A percentile compares a stretch with the other conserved stretches of the same genome.
phyloP scores from a whole-genome alignment of 1,139 yeast genomes.

The Zygoascus meyerae region DNA sequence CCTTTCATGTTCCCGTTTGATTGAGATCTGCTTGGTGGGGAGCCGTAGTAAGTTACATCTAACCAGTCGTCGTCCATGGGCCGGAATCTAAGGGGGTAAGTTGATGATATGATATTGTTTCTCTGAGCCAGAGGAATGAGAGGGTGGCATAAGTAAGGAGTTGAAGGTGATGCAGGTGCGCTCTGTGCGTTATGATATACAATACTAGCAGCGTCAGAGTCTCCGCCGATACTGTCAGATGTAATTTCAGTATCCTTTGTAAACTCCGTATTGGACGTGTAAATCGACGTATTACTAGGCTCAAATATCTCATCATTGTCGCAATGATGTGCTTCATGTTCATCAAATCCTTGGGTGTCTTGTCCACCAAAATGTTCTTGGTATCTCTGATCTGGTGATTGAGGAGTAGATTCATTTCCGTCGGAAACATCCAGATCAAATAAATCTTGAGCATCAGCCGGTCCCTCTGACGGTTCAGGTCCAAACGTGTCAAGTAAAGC shows the following conservation, averaged over 20 bases:
- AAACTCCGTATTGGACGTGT: constrained; percentile 9
- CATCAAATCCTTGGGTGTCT: background rate
- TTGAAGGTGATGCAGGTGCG: constrained; percentile 8
- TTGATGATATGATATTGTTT: constrained; percentile 19
- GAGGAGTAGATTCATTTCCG: background rate
- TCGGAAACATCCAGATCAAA: background rate
- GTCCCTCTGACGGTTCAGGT: background rate
- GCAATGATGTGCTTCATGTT: background rate
- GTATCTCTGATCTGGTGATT: too few relatives aligned
- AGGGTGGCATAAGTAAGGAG: constrained; percentile 19
- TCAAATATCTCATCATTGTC: background rate
- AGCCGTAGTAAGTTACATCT: constrained; percentile 15
- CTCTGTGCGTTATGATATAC: constrained; percentile 1
- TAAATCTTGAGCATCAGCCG: background rate
- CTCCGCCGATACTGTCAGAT: constrained; percentile 2
- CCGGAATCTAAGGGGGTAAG: constrained; percentile 22
- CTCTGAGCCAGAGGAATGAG: constrained; percentile 25
- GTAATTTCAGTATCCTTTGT: constrained; percentile 4
- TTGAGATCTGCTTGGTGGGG: background rate
- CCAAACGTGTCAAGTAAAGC: constrained; percentile 26
- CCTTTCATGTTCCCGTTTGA: background rate
- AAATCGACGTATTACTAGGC: constrained; percentile 10
- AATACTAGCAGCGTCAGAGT: constrained; percentile 10
- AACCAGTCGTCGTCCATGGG: constrained; percentile 29
- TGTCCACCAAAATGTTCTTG: background rate